phyloP scores from a whole-genome alignment of 2,329 filamentous ascomycete genomes.

The Colletotrichum somersetense region DNA sequence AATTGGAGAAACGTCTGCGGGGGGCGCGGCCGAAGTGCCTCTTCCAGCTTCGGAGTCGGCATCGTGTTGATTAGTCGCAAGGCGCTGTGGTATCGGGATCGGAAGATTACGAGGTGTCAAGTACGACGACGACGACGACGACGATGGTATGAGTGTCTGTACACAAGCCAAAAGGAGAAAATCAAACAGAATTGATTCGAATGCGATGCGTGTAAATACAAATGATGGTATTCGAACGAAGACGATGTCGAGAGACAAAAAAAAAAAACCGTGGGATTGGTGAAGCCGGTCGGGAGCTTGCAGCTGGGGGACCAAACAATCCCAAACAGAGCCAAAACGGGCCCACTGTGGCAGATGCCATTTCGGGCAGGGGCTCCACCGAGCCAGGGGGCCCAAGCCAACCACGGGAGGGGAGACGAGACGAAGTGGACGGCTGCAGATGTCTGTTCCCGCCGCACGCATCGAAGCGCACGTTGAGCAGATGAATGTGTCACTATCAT shows the following conservation, averaged over 20 bases:
- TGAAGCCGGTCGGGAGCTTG: conserved; percentile 8
- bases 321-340: conserved; percentile 41
- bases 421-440: conserved; percentile 3
- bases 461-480: too few species aligned
- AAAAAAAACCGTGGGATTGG: conserved; percentile 20
- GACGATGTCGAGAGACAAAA: conserved; percentile 10
- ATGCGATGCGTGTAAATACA: conserved; percentile 13
- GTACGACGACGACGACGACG: neutral
- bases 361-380: conserved; percentile 27
- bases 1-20: conserved; percentile 32
- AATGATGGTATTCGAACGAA: conserved; percentile 14
- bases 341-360: conserved; percentile 42
- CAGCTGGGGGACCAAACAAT: conserved; percentile 38
- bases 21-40: conserved; percentile 27
- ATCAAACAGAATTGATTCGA: neutral
- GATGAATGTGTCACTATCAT: too few species aligned
- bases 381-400: conserved; percentile 27
- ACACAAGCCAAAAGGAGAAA: neutral
- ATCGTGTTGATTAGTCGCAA: conserved; percentile 8
- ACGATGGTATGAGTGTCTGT: neutral
- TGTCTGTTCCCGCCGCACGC: conserved; percentile 11
- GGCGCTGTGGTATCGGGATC: neutral
- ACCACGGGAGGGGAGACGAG: conserved; percentile 12
- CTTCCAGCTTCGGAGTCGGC: conserved; percentile 28
- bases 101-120: neutral